A percentile compares a stretch with the other conserved stretches of the same genome.
Evolutionary conservation across 2,329 filamentous ascomycete genomes (phyloP).

Genomic region (Paracorniculantispora psalliotae): DNA sequence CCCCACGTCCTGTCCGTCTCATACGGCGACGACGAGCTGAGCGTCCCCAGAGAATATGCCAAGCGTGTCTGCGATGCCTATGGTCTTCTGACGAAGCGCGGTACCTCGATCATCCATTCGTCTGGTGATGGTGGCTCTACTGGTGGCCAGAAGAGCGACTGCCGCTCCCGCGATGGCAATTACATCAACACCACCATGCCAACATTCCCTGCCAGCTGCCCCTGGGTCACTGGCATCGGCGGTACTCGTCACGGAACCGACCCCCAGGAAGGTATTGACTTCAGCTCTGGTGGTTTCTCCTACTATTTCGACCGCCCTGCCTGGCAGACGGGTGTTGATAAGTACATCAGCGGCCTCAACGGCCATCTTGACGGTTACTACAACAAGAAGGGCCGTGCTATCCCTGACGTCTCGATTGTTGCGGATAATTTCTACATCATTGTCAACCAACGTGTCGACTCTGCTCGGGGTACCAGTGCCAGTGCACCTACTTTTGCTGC

Average conservation of each 20-base stretch:
- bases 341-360: conserved; percentile 37
- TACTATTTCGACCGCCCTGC: conserved; percentile 38
- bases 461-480: conserved; percentile 19
- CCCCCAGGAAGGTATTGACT: conserved; percentile 31
- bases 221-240: conserved; percentile 30
- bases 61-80: conserved; percentile 27
- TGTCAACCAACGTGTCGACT: conserved; percentile 21
- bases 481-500: conserved; percentile 13
- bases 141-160: conserved; percentile 22
- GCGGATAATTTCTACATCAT: conserved; percentile 44
- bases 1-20: conserved; percentile 32
- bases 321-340: conserved; percentile 36
- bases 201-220: conserved; percentile 46
- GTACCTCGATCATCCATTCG: conserved; percentile 24
- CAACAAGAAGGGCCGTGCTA: conserved; percentile 39
- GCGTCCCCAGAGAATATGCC: conserved; percentile 26
- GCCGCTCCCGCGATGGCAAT: conserved; percentile 51
- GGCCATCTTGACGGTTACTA: conserved; percentile 39
- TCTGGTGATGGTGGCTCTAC: conserved; percentile 26
- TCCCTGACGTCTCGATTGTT: conserved; percentile 42
- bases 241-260: conserved; percentile 34
- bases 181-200: conserved; percentile 50
- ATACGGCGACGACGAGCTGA: conserved; percentile 32
- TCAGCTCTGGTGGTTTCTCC: conserved; percentile 41
- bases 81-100: conserved; percentile 28